Evolutionary conservation across 768 basidiomycete genomes (phyloP), one percentile per base, ranked within the genome.

Genomic region (Cystobasidiopsis lactophilus): DNA sequence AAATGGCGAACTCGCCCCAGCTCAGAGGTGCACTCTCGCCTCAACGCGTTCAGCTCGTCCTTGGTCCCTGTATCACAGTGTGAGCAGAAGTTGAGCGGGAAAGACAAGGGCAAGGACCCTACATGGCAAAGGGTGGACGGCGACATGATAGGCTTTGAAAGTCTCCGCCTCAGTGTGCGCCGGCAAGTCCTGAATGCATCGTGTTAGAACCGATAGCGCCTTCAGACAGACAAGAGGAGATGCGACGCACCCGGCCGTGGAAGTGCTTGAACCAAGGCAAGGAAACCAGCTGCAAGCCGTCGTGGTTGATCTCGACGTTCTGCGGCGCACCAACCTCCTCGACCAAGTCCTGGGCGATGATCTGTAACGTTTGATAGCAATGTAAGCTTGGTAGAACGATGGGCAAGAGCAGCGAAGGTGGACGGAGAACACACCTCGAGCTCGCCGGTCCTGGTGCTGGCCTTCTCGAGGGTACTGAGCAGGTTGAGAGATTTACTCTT

Each of bases 181-280:
- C 2, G 59, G 56, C 1, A 59, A 43, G 21, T 59, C 56, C 54
- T 57, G 43, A n/a, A n/a, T n/a, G n/a, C n/a, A n/a, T 26, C 26
- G 26, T 10, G 2, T 35, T 7, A 7, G 16, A 16, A 35, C 16
- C 18, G 19, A 5, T 40, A 9, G 9, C 19, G 5, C 40, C 18
- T 9, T 0, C 18, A 9, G 4, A 7, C 3, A 2, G 33, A 0
- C 1, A 30, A 2, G 10, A 18, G 4, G 13, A 18, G 18, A 13
- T 16, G 18, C 21, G 10, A 3, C 57, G 14, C 23, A 55, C 57
- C 51, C 43, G 33, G 30, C 52, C 57, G 38, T 59, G 39, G 5
- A 29, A 38, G 41, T 53, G 41, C 41, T 53, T 51, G 54, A 57
- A 57, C 56, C 54, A 59, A 0, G 59, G 59, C 19, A 56, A n/a